Percentiles rank a stretch among this genome's conserved stretches.
phyloP scores from a whole-genome alignment of 1,284 basidiomycete genomes.

The Pseudozyma tsukubaensis region DNA sequence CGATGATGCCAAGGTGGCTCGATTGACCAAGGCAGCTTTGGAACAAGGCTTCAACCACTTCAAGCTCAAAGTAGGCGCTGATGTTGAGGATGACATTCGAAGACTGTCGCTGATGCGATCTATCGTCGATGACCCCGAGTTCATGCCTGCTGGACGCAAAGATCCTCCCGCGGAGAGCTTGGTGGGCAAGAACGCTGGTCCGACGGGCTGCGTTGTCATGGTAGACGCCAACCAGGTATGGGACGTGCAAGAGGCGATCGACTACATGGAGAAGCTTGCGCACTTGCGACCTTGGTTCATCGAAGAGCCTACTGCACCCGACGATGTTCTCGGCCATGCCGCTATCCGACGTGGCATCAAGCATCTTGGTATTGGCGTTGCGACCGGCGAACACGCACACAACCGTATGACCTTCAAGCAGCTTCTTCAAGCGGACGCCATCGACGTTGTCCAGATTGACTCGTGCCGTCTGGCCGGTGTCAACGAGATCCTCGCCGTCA shows the following conservation, averaged over 20 bases:
- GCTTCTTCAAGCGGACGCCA: slow-evolving; percentile 88
- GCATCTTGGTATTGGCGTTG: slow-evolving; percentile 87
- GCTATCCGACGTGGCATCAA: slow-evolving; percentile 82
- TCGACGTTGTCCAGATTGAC: slow-evolving; percentile 96
- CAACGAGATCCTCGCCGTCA: slow-evolving; percentile 90
- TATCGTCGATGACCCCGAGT: slow-evolving; percentile 79
- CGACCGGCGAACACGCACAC: slow-evolving; percentile 95
- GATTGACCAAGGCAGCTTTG: slow-evolving; percentile 86
- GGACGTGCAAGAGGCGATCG: slow-evolving; percentile 91
- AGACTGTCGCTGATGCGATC: slow-evolving; percentile 87
- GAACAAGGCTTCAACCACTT: slow-evolving; percentile 73
- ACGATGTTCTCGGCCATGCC: slow-evolving; percentile 74
- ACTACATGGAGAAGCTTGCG: slow-evolving; percentile 84
- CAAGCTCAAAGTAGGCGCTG: slow-evolving; percentile 88
- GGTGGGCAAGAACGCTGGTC: slow-evolving; percentile 86
- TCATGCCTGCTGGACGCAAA: slow-evolving; percentile 48
- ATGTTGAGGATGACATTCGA: slow-evolving; percentile 83
- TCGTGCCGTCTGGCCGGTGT: slow-evolving; percentile 91
- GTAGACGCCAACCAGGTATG: slow-evolving; percentile 97
- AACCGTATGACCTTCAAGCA: slow-evolving; percentile 97
- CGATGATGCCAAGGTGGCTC: slow-evolving; percentile 87
- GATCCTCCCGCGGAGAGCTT: slow-evolving; percentile 32
- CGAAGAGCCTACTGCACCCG: slow-evolving; percentile 69
- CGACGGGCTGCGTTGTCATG: slow-evolving; percentile 92
- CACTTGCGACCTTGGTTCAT: slow-evolving; percentile 90